phyloP scores from a whole-genome alignment of 805 yeast species.

The Tetrapisispora fleetii region DNA sequence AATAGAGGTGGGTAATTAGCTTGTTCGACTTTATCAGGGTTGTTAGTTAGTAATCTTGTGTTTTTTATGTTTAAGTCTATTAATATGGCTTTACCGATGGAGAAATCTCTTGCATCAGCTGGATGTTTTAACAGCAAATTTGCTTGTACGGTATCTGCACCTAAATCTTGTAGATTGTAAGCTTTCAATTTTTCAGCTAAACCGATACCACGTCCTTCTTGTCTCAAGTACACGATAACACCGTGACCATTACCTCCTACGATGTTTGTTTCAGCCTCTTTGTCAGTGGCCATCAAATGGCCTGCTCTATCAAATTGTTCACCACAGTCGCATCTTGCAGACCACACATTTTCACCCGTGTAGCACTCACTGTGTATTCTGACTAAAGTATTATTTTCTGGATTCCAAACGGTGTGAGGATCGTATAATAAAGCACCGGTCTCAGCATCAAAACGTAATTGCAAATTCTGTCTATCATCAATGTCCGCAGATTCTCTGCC shows the following conservation, averaged over 20 bases:
- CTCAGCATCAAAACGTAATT: constrained; percentile 32
- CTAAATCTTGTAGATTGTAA: constrained; percentile 91
- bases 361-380: constrained; percentile 96
- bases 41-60: constrained; percentile 78
- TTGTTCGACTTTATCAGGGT: constrained; percentile 91
- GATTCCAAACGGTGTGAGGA: constrained; percentile 19
- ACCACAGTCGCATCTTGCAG: constrained; percentile 98
- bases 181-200: constrained; percentile 96
- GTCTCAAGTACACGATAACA: constrained; percentile 89
- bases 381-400: constrained; percentile 43
- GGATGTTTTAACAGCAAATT: constrained; percentile 89
- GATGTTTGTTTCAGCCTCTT: constrained; percentile 19
- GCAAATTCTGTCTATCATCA: constrained; percentile 38
- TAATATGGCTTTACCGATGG: constrained; percentile 87
- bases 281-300: constrained; percentile 50
- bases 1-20: constrained; percentile 80
- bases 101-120: constrained; percentile 92
- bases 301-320: constrained; percentile 99
- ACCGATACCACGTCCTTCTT: constrained; percentile 98
- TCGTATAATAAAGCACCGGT: constrained; percentile 28
- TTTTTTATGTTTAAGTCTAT: constrained; percentile 67
- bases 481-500: constrained; percentile 66
- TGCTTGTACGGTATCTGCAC: constrained; percentile 98
- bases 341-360: constrained; percentile 99
- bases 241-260: constrained; percentile 73